Percentiles rank a stretch among this genome's conserved stretches.
These are phyloP conservation scores for Aspergillus sclerotiicarbonarius DNA, from an alignment of 495 filamentous ascomycete genomes.

Conservation along the genomic window DNA sequence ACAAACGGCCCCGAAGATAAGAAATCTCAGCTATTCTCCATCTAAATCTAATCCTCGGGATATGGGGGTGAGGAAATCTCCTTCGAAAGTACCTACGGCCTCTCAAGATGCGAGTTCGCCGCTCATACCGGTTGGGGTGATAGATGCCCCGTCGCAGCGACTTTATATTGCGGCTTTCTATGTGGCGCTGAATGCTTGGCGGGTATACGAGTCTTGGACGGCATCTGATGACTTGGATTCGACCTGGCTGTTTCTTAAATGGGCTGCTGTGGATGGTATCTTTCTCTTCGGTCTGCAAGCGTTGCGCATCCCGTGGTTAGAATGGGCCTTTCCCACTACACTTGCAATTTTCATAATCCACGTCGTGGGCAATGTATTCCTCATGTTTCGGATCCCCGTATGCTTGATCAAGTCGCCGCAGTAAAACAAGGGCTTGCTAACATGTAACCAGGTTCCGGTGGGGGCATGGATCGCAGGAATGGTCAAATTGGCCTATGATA, in stretches of 20 bases:
- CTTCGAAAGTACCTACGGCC: conserved; percentile 23
- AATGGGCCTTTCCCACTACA: conserved; percentile 75
- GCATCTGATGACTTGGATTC: conserved; percentile 75
- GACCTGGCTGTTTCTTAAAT: conserved; percentile 88
- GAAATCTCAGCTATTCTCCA: conserved; percentile 33
- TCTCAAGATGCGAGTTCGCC: conserved; percentile 45
- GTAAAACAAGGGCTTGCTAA: conserved; percentile 20
- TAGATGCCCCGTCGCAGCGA: conserved; percentile 87
- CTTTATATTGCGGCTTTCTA: conserved; percentile 81
- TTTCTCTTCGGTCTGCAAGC: conserved; percentile 83
- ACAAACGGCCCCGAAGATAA: conserved; percentile 38
- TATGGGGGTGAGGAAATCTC: conserved; percentile 24
- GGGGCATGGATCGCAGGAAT: conserved; percentile 65
- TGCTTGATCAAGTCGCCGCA: conserved; percentile 31
- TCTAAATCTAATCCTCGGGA: conserved; percentile 28
- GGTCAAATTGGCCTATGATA: conserved; percentile 76
- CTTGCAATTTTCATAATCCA: conserved; percentile 64
- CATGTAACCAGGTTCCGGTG: conserved; percentile 55
- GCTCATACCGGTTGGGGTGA: conserved; percentile 67
- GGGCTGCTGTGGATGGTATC: conserved; percentile 75
- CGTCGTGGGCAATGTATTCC: conserved; percentile 67
- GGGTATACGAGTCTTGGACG: conserved; percentile 79
- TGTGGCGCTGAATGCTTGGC: conserved; percentile 68
- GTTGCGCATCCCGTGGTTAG: conserved; percentile 90
- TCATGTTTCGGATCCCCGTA: conserved; percentile 90